These are phyloP conservation scores for Eimeria praecox DNA, from an alignment of 169 alveolate species.

Conservation along the genomic window DNA sequence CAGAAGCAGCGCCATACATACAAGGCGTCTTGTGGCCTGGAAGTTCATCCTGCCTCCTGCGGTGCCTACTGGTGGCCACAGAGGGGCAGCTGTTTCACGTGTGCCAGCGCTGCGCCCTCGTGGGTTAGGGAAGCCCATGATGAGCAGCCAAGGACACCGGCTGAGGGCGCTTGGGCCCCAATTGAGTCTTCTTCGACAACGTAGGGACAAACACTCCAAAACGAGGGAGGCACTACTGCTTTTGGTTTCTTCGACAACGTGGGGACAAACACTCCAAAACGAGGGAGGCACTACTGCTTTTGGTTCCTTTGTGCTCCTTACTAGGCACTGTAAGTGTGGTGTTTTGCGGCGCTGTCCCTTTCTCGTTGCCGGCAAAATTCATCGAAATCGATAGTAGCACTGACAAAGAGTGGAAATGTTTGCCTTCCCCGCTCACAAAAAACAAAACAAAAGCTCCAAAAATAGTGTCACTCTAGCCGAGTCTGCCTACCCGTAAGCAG, in stretches of 20 bases:
- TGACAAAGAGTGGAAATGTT: not conserved
- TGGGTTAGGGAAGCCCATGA: not conserved
- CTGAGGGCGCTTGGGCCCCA: not conserved
- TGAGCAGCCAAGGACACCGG: not conserved
- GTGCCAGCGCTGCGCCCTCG: not conserved
- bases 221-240: not conserved
- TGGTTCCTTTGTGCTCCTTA: not conserved
- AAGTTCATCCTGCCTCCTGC: not conserved
- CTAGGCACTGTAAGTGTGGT: no score
- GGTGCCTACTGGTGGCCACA: not conserved
- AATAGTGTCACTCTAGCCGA: not conserved
- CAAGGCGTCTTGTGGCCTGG: not conserved
- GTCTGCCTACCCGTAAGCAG: not conserved
- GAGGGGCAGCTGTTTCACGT: not conserved
- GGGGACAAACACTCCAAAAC: not conserved
- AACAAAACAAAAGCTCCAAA: not conserved
- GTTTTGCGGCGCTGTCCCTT: no score
- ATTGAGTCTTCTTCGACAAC: not conserved
- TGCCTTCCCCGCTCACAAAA: not conserved
- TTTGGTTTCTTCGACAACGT: not conserved
- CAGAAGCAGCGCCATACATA: not conserved
- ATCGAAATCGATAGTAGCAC: not conserved
- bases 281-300: not conserved
- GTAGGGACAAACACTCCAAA: not conserved
- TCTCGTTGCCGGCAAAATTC: not conserved